Base-by-base conservation (phyloP, 2,329 filamentous ascomycete genomes). In the Lachnellula hyalina region DNA sequence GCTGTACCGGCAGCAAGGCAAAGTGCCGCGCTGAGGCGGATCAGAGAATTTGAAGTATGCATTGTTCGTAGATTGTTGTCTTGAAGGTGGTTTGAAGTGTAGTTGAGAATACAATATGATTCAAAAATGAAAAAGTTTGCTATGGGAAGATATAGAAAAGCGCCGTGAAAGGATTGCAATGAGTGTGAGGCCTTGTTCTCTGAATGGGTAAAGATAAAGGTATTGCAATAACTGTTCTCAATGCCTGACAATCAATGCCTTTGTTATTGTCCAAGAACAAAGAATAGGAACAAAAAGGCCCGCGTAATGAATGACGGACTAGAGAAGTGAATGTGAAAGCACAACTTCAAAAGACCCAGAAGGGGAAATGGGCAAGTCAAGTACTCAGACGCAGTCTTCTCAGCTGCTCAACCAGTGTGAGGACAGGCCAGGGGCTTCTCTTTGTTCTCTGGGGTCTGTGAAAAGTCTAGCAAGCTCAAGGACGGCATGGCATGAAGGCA, bases 291-390 rank as follows among this genome's bases (percentile, higher is more conserved):
- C 38, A 54, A 61, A 35, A 35, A 52, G 47, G 54, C 62, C 57
- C 62, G 63, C 62, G 56, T 66, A 71, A 71, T 59, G 69, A 72
- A 61, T 53, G 70, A 71, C 66, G 62, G 62, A 47, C 41, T 23
- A 7, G 32, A 41, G 48, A 28, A 52, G 36, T 36, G 42, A 54
- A 41, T 36, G n/a, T 47, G 15, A 36, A 49, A 49, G 47, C n/a
- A 38, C 14, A 25, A 25, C 9, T 23, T 28, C 23, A 25, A 21
- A 21, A n/a, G 17, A 9, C 15, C 17, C 42, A 49, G 34, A 49
- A 52, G 21, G 21, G 34, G 41, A 52, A 54, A 54, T 46, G 19
- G 28, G 19, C 42, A 51, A 50, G 48, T 58, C 40, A 53, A 53
- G 48, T 51, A 55, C 44, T 38, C 34, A 28, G 14, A 28, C 4